Percentiles rank a stretch among this genome's conserved stretches.
phyloP scores from a whole-genome alignment of 441 rosid species.

The Erodium chrysanthum region DNA sequence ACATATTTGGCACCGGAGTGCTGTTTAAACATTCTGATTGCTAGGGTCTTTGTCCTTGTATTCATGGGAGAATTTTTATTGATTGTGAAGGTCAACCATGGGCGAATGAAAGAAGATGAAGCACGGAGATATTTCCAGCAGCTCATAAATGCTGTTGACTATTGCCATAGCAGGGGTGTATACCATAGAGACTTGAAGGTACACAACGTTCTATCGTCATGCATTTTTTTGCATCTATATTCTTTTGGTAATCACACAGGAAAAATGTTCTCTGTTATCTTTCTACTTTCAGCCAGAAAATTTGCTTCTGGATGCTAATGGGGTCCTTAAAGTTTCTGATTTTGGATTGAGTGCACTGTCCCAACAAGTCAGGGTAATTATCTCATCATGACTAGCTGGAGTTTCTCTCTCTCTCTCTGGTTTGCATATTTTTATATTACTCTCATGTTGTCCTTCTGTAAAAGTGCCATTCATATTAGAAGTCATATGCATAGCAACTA shows the following conservation, averaged over 20 bases:
- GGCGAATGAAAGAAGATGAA: conserved; percentile 79
- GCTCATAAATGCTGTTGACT: conserved; percentile 85
- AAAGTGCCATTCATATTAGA: too few species aligned
- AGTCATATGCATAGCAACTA: too few species aligned
- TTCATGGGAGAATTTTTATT: neutral
- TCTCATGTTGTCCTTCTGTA: too few species aligned
- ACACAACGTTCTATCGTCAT: too few species aligned
- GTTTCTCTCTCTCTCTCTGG: too few species aligned
- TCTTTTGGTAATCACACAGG: neutral
- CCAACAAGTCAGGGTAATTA: conserved; percentile 83
- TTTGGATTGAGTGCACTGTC: conserved; percentile 95
- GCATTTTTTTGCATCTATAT: neutral
- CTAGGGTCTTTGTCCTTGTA: too few species aligned
- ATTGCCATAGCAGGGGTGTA: conserved; percentile 95
- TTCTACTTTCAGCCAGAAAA: conserved; percentile 69
- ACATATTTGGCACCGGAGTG: neutral
- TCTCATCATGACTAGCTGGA: conserved; percentile 5
- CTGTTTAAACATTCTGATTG: too few species aligned
- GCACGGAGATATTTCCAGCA: conserved; percentile 92
- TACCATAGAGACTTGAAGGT: conserved; percentile 95
- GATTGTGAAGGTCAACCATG: conserved; percentile 58
- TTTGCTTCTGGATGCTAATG: conserved; percentile 62
- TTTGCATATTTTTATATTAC: too few species aligned
- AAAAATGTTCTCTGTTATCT: conserved; percentile 3
- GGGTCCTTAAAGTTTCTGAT: conserved; percentile 90